Evolutionary conservation across 1,139 yeast species (phyloP).

Genomic region (Suhomyces kunorum): DNA sequence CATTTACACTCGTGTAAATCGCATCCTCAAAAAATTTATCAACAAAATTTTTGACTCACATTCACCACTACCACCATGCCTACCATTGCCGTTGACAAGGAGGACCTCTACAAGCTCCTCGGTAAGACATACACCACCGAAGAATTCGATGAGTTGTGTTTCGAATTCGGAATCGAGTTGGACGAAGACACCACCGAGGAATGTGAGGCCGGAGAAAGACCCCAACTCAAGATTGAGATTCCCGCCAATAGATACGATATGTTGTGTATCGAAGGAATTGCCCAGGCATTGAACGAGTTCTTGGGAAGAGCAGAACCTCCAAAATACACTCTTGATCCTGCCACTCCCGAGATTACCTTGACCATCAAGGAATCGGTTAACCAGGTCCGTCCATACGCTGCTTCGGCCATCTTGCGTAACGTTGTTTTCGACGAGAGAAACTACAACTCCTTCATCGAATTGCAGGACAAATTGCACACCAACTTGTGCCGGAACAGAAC

Average conservation of each 20-base stretch:
- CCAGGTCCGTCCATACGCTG: conserved; percentile 85
- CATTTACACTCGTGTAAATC: conserved; percentile 5
- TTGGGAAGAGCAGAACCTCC: conserved; percentile 72
- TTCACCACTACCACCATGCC: conserved; percentile 60
- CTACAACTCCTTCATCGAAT: conserved; percentile 90
- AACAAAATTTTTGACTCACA: conserved; percentile 14
- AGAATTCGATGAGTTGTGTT: conserved; percentile 96
- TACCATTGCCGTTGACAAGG: conserved; percentile 92
- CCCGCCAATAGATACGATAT: conserved; percentile 98
- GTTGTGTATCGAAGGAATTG: conserved; percentile 97
- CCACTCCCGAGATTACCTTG: conserved; percentile 61
- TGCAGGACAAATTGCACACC: conserved; percentile 94
- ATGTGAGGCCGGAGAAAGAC: conserved; percentile 79
- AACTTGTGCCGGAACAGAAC: conserved; percentile 97
- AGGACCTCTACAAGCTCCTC: conserved; percentile 79
- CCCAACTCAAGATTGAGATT: conserved; percentile 93
- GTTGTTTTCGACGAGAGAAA: conserved; percentile 78
- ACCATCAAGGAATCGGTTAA: conserved; percentile 75
- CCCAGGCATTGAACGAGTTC: conserved; percentile 90
- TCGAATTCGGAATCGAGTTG: conserved; percentile 94
- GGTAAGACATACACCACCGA: conserved; percentile 82
- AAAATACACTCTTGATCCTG: conserved; percentile 60
- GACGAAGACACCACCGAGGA: conserved; percentile 94
- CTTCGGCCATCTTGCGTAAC: conserved; percentile 87
- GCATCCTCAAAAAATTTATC: conserved; percentile 10